Base-by-base conservation (phyloP, 352 stramenopile species). In the Plasmopara halstedii region DNA sequence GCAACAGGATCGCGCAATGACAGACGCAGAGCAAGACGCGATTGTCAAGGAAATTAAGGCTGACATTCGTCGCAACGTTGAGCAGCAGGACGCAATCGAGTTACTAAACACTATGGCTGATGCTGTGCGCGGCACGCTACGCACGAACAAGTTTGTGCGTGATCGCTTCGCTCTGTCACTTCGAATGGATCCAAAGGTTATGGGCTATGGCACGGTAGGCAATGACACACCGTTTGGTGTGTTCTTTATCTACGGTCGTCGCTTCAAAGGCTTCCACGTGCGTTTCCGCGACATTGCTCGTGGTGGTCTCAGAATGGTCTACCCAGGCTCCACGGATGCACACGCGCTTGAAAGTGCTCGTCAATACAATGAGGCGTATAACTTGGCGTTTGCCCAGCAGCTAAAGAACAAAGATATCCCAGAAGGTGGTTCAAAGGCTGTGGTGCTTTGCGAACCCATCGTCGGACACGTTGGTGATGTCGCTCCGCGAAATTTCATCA, bases 241-340 rank as follows among this genome's bases (percentile, higher is more conserved):
- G 11, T 97, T 99, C 64, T 98, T 97, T 65, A 93, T 94, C 46
- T 95, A 98, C 66, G 95, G 95, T 4, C 81, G 92, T 49, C 86
- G 95, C 23, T 99, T 99, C 76, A 97, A 85, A 62, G 79, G 79
- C 33, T 92, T 92, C 58, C 80, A 92, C 65, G 78, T 88, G 42
- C 80, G 80, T 10, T 92, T 92, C 61, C 71, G 73, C 23, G 80
- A 92, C 53, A 89, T 92, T 69, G 60, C 80, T 19, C 77, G 80
- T 25, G 80, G 80, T 45, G 80, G 80, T 38, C 53, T 92, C 3
- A 78, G 78, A 21, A 78, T 92, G 56, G 73, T 89, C 31, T 91
- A 83, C 58, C 73, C 79, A 13, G 64, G 67, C 70, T 73, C 75
- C 6, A 76, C 53, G 14, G 70, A 85, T 35, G 64, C 73, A 3